phyloP scores from a whole-genome alignment of 2,329 filamentous ascomycete species.

The Chaetomiaceae sp. region DNA sequence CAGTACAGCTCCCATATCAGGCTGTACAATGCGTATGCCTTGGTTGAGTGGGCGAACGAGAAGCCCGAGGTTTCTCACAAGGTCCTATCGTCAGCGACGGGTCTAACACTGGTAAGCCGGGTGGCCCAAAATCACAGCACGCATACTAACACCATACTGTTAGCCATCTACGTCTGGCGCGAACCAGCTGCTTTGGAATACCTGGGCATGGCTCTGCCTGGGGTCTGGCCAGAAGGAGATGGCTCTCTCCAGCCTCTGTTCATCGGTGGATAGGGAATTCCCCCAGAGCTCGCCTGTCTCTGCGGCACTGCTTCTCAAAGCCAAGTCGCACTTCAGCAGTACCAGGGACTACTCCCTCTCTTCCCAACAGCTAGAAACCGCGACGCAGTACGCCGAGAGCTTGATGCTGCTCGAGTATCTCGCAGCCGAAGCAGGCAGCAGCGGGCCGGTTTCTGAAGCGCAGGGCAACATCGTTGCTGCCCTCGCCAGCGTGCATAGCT shows the following conservation, averaged over 20 bases:
- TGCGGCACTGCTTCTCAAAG: slow-evolving; percentile 47
- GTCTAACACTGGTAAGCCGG: slow-evolving; percentile 39
- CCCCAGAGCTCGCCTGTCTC: slow-evolving; percentile 28
- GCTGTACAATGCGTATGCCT: slow-evolving; percentile 75
- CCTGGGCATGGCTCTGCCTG: slow-evolving; percentile 67
- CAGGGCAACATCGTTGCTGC: slow-evolving; percentile 56
- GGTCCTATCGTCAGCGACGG: slow-evolving; percentile 63
- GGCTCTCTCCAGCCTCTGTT: slow-evolving; percentile 40
- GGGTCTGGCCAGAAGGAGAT: slow-evolving; percentile 33
- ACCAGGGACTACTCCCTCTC: slow-evolving; percentile 55
- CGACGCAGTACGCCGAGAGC: slow-evolving; percentile 56
- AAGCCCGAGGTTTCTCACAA: slow-evolving; percentile 56
- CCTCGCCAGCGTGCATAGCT: slow-evolving; percentile 39
- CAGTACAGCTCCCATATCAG: slow-evolving; percentile 56
- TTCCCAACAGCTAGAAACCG: slow-evolving; percentile 42
- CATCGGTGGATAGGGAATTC: slow-evolving; percentile 31
- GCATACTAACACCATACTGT: not conserved
- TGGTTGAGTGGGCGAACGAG: slow-evolving; percentile 60
- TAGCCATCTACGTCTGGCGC: slow-evolving; percentile 62
- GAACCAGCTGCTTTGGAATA: slow-evolving; percentile 53
- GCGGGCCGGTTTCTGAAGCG: slow-evolving; percentile 40
- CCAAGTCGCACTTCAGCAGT: slow-evolving; percentile 49
- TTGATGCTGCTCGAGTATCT: slow-evolving; percentile 66
- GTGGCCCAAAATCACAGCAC: not conserved
- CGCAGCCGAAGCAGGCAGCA: slow-evolving; percentile 33